A percentile compares a stretch with the other conserved stretches of the same genome.
Conservation (phyloP, 805 yeast species). For the Saccharomyces eubayanus region DNA sequence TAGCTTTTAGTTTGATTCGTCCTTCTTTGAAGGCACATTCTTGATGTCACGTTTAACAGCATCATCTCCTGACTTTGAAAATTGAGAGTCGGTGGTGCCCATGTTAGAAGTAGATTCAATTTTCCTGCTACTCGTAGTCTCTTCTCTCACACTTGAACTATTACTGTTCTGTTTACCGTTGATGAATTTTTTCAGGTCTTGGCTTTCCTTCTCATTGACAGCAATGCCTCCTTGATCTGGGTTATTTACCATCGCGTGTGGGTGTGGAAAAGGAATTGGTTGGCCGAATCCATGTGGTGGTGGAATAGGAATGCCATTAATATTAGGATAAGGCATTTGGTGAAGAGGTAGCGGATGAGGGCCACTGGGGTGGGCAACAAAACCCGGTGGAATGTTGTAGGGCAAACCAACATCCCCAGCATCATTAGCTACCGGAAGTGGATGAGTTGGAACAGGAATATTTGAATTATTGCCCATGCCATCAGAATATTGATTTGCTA, state of each 20-base stretch:
- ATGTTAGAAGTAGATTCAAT: not conserved
- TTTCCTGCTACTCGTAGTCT: not conserved
- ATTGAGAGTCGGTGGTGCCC: not conserved
- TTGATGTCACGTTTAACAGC: not conserved
- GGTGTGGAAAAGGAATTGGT: slow-evolving; percentile 4
- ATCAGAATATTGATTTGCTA: slow-evolving; percentile 24
- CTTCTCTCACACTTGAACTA: not conserved
- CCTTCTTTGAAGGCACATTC: not conserved
- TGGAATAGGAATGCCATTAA: not conserved
- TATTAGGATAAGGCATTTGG: slow-evolving; percentile 1
- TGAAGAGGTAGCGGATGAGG: slow-evolving; percentile 4
- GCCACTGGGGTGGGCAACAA: not conserved
- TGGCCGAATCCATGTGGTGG: slow-evolving; percentile 8
- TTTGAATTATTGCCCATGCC: slow-evolving; percentile 1
- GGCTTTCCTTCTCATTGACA: slow-evolving; percentile 9
- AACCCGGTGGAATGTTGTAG: slow-evolving; percentile 20
- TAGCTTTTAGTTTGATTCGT: not conserved
- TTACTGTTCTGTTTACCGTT: not conserved
- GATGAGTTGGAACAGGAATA: slow-evolving; percentile 8
- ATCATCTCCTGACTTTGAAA: not conserved
- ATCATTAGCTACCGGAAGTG: slow-evolving; percentile 4
- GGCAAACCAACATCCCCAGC: slow-evolving; percentile 22
- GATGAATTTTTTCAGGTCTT: slow-evolving; percentile 6
- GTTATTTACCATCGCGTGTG: slow-evolving; percentile 7
- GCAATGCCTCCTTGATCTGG: not conserved